phyloP scores from a whole-genome alignment of 176 grass and related monocot genomes.

The Themeda triandra region DNA sequence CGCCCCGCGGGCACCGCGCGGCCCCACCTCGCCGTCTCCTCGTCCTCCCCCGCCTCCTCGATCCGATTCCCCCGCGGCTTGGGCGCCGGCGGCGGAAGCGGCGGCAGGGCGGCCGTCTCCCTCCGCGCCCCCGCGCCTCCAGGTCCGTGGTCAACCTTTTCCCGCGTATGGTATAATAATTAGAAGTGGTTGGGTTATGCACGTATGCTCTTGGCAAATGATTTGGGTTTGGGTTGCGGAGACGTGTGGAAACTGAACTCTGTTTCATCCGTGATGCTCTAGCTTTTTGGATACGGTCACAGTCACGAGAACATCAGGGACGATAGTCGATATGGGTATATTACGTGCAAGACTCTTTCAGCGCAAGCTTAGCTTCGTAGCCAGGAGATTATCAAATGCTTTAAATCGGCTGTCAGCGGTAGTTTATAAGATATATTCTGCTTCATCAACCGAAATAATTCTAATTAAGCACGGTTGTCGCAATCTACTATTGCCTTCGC shows the following conservation, averaged over 20 bases:
- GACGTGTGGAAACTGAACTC: background rate
- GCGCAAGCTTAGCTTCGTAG: background rate
- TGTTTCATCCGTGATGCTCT: background rate
- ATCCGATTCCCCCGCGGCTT: slow-evolving; percentile 23
- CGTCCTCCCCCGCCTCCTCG: slow-evolving; percentile 8
- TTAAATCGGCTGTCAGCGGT: background rate
- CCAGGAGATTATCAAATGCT: background rate
- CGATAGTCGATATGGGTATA: background rate
- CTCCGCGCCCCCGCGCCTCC: slow-evolving; percentile 14
- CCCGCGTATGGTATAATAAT: background rate
- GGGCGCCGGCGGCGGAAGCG: background rate
- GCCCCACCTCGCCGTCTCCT: slow-evolving; percentile 25
- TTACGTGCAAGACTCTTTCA: background rate
- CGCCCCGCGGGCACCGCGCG: background rate
- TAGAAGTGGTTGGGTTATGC: background rate
- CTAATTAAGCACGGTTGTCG: background rate
- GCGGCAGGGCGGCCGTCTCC: background rate
- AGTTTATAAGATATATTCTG: background rate
- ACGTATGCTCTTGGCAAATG: background rate
- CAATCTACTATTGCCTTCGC: background rate
- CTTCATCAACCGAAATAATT: background rate
- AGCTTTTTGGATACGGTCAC: background rate
- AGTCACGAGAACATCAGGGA: no score
- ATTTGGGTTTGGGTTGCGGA: background rate
- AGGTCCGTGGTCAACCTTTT: slow-evolving; percentile 23